Conservation (phyloP, 257 asterid genomes). For the Sherardia arvensis region DNA sequence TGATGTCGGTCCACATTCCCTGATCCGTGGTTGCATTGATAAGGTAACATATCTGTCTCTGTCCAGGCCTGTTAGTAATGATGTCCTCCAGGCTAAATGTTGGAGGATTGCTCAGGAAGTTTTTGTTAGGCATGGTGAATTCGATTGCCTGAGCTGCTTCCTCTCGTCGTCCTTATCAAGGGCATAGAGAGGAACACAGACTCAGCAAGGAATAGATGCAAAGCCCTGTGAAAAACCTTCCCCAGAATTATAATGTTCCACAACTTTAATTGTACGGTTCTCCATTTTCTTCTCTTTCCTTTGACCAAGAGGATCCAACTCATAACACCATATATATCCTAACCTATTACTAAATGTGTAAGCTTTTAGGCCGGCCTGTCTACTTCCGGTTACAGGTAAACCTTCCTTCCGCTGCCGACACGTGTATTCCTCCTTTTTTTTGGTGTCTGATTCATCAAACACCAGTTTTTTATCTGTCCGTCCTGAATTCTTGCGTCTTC, state of each 20-base stretch:
- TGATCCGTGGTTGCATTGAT: conserved; percentile 7
- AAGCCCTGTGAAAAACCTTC: neutral
- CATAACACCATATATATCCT: no score
- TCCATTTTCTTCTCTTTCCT: neutral
- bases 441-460: no score
- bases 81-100: neutral
- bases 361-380: no score
- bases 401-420: no score
- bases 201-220: neutral
- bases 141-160: conserved; percentile 6
- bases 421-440: no score
- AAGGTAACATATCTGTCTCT: conserved; percentile 8
- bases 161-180: neutral
- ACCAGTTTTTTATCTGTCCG: no score
- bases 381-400: no score
- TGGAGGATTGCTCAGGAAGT: conserved; percentile 4
- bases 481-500: no score
- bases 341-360: no score
- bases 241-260: neutral
- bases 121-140: conserved; percentile 4
- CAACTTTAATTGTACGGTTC: neutral
- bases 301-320: no score
- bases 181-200: neutral
- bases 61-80: neutral
- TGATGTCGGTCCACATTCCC: conserved; percentile 19